These are phyloP conservation scores for Eimeria necatrix DNA, from an alignment of 169 alveolate species.

Conservation along the genomic window DNA sequence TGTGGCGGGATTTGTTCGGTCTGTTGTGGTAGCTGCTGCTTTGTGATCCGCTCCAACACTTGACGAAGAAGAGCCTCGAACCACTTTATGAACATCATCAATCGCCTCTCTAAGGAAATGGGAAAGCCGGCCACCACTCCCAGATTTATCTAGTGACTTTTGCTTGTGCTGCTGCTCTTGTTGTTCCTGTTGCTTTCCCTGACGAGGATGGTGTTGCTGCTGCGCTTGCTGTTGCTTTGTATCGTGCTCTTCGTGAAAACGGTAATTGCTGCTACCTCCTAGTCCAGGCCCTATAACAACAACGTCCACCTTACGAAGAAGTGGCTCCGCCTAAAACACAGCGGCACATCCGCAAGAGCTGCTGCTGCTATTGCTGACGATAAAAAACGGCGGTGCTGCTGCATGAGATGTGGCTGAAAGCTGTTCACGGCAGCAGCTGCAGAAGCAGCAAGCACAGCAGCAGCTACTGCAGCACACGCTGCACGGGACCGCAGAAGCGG, in stretches of 20 bases:
- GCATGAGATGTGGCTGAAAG: neutral
- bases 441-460: constrained; percentile 13
- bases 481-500: neutral
- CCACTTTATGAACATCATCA: constrained; percentile 9
- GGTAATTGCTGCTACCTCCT: constrained; percentile 87
- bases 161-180: constrained; percentile 23
- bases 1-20: constrained; percentile 23
- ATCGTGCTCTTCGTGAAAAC: constrained; percentile 19
- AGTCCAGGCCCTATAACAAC: constrained; percentile 95
- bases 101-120: constrained; percentile 15
- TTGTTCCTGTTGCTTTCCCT: neutral
- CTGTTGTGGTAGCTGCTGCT: constrained; percentile 44
- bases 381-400: neutral
- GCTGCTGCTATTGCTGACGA: constrained; percentile 1
- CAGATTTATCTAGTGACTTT: neutral
- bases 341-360: neutral
- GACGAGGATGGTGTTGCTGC: constrained; percentile 8
- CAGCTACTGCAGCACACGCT: neutral
- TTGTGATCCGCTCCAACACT: neutral
- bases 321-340: constrained; percentile 39
- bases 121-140: constrained; percentile 10
- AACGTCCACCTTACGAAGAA: constrained; percentile 69
- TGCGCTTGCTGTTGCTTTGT: neutral
- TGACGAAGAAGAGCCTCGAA: neutral
- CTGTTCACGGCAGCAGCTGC: neutral